Conservation (phyloP, 2,329 filamentous ascomycete genomes). For the Ophiostoma angusticollis region DNA sequence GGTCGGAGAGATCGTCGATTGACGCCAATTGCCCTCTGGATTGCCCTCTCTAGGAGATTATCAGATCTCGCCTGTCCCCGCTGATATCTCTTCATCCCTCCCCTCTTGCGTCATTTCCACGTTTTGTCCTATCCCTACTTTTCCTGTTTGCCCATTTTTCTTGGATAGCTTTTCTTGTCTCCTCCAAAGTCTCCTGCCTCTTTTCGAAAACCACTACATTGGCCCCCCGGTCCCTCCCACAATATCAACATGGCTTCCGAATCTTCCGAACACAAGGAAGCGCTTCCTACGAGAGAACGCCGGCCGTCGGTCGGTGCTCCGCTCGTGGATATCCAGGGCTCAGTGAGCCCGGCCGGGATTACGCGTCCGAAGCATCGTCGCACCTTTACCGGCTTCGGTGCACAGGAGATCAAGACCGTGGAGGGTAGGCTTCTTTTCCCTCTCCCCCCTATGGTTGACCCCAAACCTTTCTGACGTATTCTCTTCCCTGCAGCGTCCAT, state of each 20-base stretch:
- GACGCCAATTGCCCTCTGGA: too few relatives aligned
- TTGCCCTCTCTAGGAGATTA: too few relatives aligned
- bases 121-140: background rate
- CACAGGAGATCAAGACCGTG: conserved; percentile 82
- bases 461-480: background rate
- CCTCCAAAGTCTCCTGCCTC: too few relatives aligned
- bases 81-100: too few relatives aligned
- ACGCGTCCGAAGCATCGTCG: conserved; percentile 89
- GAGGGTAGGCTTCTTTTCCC: conserved; percentile 49
- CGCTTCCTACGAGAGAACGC: conserved; percentile 52
- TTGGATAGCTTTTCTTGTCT: conserved; percentile 4
- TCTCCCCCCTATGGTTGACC: background rate
- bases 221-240: too few relatives aligned
- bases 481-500: conserved; percentile 50
- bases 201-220: too few relatives aligned
- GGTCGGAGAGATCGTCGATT: too few relatives aligned
- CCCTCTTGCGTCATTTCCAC: conserved; percentile 2
- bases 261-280: too few relatives aligned
- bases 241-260: conserved; percentile 9
- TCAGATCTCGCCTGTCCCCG: too few relatives aligned
- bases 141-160: background rate
- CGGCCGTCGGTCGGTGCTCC: conserved; percentile 72
- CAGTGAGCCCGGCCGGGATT: conserved; percentile 74
- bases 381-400: conserved; percentile 88
- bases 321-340: conserved; percentile 73